Evolutionary conservation across 805 yeast species (phyloP), one percentile per base, ranked within the genome.

Genomic region (Vanderwaltozyma tropicalis): DNA sequence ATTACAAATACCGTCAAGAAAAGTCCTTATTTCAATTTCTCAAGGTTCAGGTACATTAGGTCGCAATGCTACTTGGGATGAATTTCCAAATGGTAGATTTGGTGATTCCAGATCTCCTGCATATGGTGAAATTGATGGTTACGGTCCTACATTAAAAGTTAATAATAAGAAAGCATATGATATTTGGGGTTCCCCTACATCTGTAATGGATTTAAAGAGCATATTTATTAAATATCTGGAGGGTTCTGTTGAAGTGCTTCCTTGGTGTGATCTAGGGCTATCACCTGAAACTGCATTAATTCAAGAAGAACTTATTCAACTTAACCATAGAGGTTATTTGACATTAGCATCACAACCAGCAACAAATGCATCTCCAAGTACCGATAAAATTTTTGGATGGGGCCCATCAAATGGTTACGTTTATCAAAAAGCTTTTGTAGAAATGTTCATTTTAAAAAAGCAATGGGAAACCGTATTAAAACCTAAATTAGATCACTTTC

Each of bases 271-370:
- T 53, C 66, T 80, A 32, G 83, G 89, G 2, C 66, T 92, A 28
- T 79, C 81, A 24, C 78, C 95, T 1, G 99, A 92, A 61, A 87
- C 97, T 5, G 85, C 88, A 3, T 64, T 88, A 31, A 92, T 92
- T 49, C 96, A 88, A 62, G 96, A 86, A 57, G 88, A 89, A 53
- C 71, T 92, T 31, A 76, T 88, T 38, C 78, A 77, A 50, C 63
- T 92, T 50, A 89, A 88, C 56, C 69, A 74, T 45, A 66, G 69
- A 41, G 86, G 86, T 3, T 75, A 72, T 65, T 81, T 89, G 64
- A 84, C 99, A 0, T 71, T 92, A 40, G 87, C 96, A 0, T 89
- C 97, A 0, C 99, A 92, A 62, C 99, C 99, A 3, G 92, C 96
- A 0, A 80, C 88, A 2, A 81, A 86, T 57, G 84, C 84, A 9